A percentile compares a stretch with the other conserved stretches of the same genome.
These are phyloP conservation scores for Malbranchea zuffiana DNA, from an alignment of 2,329 filamentous ascomycete genomes.

Conservation along the genomic window DNA sequence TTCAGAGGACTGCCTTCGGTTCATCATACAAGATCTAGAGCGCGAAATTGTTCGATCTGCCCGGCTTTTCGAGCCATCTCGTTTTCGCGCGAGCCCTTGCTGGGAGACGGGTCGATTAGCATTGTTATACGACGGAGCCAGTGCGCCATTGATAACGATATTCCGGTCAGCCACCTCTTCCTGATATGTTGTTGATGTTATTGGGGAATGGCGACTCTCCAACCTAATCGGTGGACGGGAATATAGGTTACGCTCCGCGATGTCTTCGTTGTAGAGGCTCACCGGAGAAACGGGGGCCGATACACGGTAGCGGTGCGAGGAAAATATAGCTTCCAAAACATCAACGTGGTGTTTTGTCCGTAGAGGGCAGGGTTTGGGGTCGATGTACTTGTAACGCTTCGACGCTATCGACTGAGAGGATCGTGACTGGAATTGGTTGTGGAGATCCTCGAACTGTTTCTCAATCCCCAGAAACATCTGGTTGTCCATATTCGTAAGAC, in stretches of 20 bases:
- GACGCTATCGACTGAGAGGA: constrained; percentile 20
- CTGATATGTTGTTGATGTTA: constrained; percentile 29
- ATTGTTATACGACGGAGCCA: not conserved
- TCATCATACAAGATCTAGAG: constrained; percentile 3
- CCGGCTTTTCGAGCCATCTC: constrained; percentile 2
- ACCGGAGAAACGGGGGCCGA: constrained; percentile 22
- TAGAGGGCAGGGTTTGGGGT: constrained; percentile 10
- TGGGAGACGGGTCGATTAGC: not conserved
- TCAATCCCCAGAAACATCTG: constrained; percentile 30
- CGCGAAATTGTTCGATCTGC: constrained; percentile 10
- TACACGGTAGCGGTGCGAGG: constrained; percentile 24
- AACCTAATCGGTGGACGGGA: not conserved
- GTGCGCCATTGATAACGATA: constrained; percentile 20
- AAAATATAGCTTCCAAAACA: constrained; percentile 30
- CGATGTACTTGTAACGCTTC: constrained; percentile 18
- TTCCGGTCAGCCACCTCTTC: constrained; percentile 36
- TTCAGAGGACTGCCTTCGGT: not conserved
- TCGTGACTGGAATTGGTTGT: constrained; percentile 25
- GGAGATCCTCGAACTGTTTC: constrained; percentile 30
- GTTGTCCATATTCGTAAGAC: constrained; percentile 19
- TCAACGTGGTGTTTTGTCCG: constrained; percentile 30
- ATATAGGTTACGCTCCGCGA: constrained; percentile 31
- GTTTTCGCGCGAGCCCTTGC: not conserved
- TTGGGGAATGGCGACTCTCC: constrained; percentile 20
- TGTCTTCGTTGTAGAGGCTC: constrained; percentile 33